Evolutionary conservation across 192 early-diverging fungal species (phyloP).

Genomic region (Rhizophagus clarus): DNA sequence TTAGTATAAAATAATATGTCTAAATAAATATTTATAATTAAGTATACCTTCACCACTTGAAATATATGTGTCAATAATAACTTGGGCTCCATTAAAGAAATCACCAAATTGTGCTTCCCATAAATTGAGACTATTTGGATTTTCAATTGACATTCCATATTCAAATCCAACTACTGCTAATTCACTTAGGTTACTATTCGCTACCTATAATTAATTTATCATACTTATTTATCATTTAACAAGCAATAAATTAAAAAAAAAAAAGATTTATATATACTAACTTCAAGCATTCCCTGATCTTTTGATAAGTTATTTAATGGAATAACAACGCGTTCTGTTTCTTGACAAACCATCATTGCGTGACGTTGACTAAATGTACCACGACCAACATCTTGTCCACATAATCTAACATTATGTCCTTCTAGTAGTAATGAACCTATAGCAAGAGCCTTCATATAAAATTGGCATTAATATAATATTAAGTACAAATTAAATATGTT

Average conservation of each 20-base stretch:
- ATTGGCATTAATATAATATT: not conserved
- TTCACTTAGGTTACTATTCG: conserved; percentile 91
- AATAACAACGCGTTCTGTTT: conserved; percentile 81
- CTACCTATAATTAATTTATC: conserved; percentile 71
- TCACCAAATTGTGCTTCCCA: conserved; percentile 99
- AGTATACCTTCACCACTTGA: conserved; percentile 71
- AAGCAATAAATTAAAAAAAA: not conserved
- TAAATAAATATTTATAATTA: not conserved
- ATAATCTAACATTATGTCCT: conserved; percentile 88
- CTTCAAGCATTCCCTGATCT: conserved; percentile 45
- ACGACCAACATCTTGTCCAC: conserved; percentile 96
- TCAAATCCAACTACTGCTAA: conserved; percentile 96
- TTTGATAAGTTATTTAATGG: conserved; percentile 75
- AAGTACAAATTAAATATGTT: not conserved
- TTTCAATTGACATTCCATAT: conserved; percentile 91
- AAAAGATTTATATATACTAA: not conserved
- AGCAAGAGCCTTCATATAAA: conserved; percentile 56
- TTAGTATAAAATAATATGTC: not conserved
- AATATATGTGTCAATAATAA: conserved; percentile 93
- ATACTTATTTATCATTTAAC: not conserved
- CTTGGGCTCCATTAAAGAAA: conserved; percentile 95
- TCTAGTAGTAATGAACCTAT: conserved; percentile 87
- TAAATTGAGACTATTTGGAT: conserved; percentile 82
- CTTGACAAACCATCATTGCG: conserved; percentile 93
- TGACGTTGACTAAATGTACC: conserved; percentile 98